Evolutionary conservation across 176 grass and related monocot species (phyloP).

Genomic region (Tillandsia fasciculata): DNA sequence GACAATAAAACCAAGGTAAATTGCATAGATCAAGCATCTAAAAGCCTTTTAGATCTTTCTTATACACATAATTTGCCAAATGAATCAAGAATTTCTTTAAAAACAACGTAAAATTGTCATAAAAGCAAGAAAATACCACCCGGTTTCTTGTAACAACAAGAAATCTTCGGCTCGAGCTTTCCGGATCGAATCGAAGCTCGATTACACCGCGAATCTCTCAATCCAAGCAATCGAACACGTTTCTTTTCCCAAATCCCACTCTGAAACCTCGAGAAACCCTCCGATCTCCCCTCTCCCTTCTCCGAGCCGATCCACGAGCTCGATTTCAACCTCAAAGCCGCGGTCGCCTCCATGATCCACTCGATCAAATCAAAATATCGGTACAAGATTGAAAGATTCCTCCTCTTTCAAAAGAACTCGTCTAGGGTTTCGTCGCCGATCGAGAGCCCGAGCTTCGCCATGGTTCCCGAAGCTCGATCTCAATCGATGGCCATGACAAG

Average conservation of each 20-base stretch:
- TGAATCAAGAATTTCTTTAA: neutral
- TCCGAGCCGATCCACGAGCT: slow-evolving; percentile 9
- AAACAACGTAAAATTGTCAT: neutral
- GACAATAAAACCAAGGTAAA: neutral
- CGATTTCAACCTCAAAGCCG: slow-evolving; percentile 20
- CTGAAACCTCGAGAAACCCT: neutral
- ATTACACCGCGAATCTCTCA: slow-evolving; percentile 15
- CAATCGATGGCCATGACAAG: neutral
- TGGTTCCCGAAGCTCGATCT: neutral
- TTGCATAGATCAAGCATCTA: neutral
- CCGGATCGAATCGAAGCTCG: slow-evolving; percentile 6
- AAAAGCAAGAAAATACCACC: slow-evolving; percentile 16
- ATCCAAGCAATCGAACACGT: neutral
- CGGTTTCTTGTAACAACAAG: slow-evolving; percentile 15
- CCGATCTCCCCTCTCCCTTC: slow-evolving; percentile 3
- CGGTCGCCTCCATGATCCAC: slow-evolving; percentile 31
- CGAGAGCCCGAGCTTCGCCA: neutral
- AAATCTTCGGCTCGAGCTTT: slow-evolving; percentile 8
- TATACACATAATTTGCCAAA: neutral
- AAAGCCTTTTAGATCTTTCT: neutral
- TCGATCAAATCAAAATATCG: slow-evolving; percentile 7
- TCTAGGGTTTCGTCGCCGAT: neutral
- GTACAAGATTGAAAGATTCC: slow-evolving; percentile 1
- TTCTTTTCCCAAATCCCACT: neutral
- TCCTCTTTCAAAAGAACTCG: neutral